Conservation (phyloP, 371 early-diverging fungal species). For the Circinella umbellata region DNA sequence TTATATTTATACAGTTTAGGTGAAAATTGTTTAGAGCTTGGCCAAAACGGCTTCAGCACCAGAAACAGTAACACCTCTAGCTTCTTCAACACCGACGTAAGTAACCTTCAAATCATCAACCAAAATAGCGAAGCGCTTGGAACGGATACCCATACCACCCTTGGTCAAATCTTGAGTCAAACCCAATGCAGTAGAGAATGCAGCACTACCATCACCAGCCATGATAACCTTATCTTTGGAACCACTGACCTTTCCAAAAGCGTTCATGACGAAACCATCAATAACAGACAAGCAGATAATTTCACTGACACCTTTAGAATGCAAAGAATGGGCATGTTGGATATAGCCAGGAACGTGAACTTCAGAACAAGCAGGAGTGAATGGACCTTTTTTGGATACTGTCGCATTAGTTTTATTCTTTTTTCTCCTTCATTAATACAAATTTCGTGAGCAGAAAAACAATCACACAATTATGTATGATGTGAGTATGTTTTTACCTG, state of each 20-base stretch:
- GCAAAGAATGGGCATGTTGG: conserved; percentile 55
- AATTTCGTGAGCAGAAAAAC: neutral
- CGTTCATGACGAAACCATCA: conserved; percentile 78
- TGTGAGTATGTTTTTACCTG: conserved; percentile 40
- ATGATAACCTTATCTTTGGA: conserved; percentile 70
- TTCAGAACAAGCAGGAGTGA: conserved; percentile 83
- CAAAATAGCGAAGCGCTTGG: conserved; percentile 78
- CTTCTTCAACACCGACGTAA: conserved; percentile 76
- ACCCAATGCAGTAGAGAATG: conserved; percentile 67
- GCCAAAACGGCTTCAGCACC: conserved; percentile 42
- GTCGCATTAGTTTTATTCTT: conserved; percentile 1
- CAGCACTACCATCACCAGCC: conserved; percentile 73
- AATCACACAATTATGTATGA: neutral
- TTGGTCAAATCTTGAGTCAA: conserved; percentile 60
- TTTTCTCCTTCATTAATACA: conserved; percentile 9
- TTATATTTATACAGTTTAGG: neutral
- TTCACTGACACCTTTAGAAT: conserved; percentile 69
- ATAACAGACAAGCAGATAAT: conserved; percentile 64
- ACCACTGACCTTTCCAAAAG: conserved; percentile 71
- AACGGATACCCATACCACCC: conserved; percentile 41
- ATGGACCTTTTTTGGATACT: conserved; percentile 50
- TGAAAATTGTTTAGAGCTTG: conserved; percentile 17
- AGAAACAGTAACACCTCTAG: conserved; percentile 36
- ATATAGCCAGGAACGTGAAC: conserved; percentile 74
- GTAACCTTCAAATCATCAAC: conserved; percentile 72